These are phyloP conservation scores for Adansonia madagascariensis DNA, from an alignment of 441 rosid species.

Conservation along the genomic window DNA sequence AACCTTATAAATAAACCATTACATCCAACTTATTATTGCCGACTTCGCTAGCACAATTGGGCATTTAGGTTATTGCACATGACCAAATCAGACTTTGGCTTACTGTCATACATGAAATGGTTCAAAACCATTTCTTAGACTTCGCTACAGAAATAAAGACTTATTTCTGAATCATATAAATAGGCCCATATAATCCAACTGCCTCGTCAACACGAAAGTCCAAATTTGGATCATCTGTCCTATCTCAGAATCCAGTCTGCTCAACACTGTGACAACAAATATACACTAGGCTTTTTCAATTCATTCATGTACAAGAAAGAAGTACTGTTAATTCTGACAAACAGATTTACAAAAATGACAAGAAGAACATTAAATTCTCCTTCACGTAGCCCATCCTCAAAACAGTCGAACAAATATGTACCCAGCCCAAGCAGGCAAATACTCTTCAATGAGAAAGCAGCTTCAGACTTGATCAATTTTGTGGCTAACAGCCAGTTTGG, in stretches of 20 bases:
- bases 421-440: not conserved
- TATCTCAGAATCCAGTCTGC: not conserved
- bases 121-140: not conserved
- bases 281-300: not conserved
- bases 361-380: not conserved
- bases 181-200: not conserved
- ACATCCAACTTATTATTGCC: not conserved
- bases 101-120: not conserved
- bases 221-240: not conserved
- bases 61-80: not conserved
- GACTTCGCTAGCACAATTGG: not conserved
- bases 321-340: not conserved
- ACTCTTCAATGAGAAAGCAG: not conserved
- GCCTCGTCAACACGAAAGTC: not conserved
- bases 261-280: not conserved
- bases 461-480: not conserved
- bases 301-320: not conserved
- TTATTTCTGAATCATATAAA: not conserved
- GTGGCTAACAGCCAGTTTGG: not conserved
- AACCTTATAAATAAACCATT: slow-evolving; percentile 9
- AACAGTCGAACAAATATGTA: not conserved
- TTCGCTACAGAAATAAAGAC: not conserved
- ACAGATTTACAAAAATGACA: not conserved
- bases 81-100: not conserved
- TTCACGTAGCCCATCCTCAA: not conserved